A percentile compares a stretch with the other conserved stretches of the same genome.
Evolutionary conservation across 2,329 filamentous ascomycete genomes (phyloP).

Genomic region (Blumeria graminis): DNA sequence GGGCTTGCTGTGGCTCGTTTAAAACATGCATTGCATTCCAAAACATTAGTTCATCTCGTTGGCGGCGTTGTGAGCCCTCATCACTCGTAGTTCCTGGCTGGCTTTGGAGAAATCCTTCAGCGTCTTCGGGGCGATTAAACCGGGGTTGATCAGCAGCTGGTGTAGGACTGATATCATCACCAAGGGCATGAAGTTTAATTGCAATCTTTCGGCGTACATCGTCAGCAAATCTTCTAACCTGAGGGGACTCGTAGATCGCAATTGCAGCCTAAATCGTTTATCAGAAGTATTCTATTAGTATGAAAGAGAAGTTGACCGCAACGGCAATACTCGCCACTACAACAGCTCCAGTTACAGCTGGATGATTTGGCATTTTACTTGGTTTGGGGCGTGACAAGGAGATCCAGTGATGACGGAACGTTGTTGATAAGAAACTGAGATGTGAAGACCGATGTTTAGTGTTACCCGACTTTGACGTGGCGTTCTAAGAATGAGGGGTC

Average conservation of each 20-base stretch:
- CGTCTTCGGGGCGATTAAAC: conserved; percentile 42
- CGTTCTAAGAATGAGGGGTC: too few relatives aligned
- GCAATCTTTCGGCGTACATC: conserved; percentile 37
- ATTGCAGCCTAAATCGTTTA: conserved; percentile 11
- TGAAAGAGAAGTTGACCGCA: conserved; percentile 10
- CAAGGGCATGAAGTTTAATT: conserved; percentile 31
- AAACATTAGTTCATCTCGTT: conserved; percentile 39
- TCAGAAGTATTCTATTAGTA: background rate
- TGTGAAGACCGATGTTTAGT: too few relatives aligned
- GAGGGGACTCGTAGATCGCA: conserved; percentile 35
- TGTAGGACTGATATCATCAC: conserved; percentile 25
- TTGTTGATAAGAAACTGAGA: too few relatives aligned
- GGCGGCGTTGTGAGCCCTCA: conserved; percentile 32
- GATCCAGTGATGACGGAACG: too few relatives aligned
- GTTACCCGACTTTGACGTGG: too few relatives aligned
- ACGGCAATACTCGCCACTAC: conserved; percentile 14
- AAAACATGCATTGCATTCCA: conserved; percentile 34
- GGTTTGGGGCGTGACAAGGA: background rate
- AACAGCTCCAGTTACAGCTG: conserved; percentile 14
- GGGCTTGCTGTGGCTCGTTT: conserved; percentile 17
- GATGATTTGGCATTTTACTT: conserved; percentile 13
- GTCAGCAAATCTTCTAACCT: conserved; percentile 34
- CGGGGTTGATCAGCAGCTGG: conserved; percentile 20
- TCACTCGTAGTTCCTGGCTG: conserved; percentile 26
- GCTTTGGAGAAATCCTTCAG: conserved; percentile 35